A percentile compares a stretch with the other conserved stretches of the same genome.
These are phyloP conservation scores for Lagenidium giganteum DNA, from an alignment of 352 stramenopile species.

Conservation along the genomic window DNA sequence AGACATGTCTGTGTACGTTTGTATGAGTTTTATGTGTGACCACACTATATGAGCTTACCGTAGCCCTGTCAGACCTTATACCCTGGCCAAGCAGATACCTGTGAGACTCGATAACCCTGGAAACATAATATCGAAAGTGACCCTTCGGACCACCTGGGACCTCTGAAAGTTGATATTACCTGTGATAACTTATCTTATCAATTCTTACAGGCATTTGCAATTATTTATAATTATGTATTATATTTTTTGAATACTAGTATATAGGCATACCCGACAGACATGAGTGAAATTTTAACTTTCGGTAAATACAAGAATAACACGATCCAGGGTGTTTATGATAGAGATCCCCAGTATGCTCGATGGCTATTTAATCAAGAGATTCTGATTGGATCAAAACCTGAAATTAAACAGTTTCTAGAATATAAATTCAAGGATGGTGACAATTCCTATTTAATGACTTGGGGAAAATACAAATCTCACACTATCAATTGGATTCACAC, in stretches of 20 bases:
- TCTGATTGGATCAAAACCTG: conserved; percentile 9
- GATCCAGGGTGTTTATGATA: conserved; percentile 11
- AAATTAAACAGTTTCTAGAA: conserved; percentile 17
- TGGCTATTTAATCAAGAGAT: conserved; percentile 9
- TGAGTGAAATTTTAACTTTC: conserved; percentile 15
- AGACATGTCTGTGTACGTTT: no score
- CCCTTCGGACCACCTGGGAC: no score
- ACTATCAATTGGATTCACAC: conserved; percentile 10
- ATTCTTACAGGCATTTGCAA: no score
- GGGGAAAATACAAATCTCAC: conserved; percentile 14
- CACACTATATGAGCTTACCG: no score
- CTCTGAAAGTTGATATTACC: no score
- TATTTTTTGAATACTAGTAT: conserved; percentile 11
- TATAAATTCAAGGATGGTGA: conserved; percentile 6
- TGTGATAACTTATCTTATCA: no score
- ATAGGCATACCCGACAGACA: conserved; percentile 13
- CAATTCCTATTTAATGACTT: conserved; percentile 18
- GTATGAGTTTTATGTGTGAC: no score
- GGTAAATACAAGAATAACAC: conserved; percentile 13
- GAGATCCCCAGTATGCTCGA: conserved; percentile 12
- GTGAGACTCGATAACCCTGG: no score
- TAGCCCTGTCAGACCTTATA: no score
- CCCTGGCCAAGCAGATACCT: no score
- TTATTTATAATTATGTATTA: conserved; percentile 14
- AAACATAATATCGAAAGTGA: no score